Base-by-base conservation (phyloP, 352 stramenopile genomes). In the Globisporangium uncinulatum region DNA sequence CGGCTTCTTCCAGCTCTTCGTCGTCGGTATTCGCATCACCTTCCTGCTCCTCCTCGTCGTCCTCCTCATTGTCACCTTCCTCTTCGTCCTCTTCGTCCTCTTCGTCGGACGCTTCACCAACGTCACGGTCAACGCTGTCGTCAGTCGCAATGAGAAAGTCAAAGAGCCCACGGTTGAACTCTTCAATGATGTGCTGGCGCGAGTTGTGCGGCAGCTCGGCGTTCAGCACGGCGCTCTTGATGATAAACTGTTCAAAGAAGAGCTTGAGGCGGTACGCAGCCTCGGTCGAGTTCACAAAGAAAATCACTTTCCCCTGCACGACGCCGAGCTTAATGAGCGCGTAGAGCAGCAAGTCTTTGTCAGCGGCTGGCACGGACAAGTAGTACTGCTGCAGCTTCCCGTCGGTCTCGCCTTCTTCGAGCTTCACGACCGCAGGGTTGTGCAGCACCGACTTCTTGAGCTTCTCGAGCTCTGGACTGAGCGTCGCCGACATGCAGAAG, bases 141-240 rank as follows among this genome's bases (percentile, higher is more conserved):
- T 99, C 97, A 9, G 97, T 99, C 7, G 97, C 97, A 63, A 99
- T 99, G 13, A 99, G 71, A 71, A 98, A 99, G 63, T 99, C 97
- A 70, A 99, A 99, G 32, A 99, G 87, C 3, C 97, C 97, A n/a
- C 82, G 76, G 71, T 97, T 96, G 70, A 89, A 97, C 72, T 97
- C 82, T 37, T 97, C 75, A 39, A 98, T 91, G 65, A 99, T 99
- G 77, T 99, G 97, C 57, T 98, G 81, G 24, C 98, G 85, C 58
- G 93, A 98, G 69, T 98, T 97, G 65, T 99, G 83, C 10, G 98
- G 97, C 29, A 99, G 70, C 76, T 99, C 96, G 9, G 94, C 92
- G 70, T 99, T 99, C 8, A 99, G 70, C n/a, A 99, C 96, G 8
- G 96, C 97, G 34, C 90, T 94, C 64, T 97, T 93, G 69, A 99